Conservation (phyloP, 306 rosid genomes). For the Vigna hirtella region DNA sequence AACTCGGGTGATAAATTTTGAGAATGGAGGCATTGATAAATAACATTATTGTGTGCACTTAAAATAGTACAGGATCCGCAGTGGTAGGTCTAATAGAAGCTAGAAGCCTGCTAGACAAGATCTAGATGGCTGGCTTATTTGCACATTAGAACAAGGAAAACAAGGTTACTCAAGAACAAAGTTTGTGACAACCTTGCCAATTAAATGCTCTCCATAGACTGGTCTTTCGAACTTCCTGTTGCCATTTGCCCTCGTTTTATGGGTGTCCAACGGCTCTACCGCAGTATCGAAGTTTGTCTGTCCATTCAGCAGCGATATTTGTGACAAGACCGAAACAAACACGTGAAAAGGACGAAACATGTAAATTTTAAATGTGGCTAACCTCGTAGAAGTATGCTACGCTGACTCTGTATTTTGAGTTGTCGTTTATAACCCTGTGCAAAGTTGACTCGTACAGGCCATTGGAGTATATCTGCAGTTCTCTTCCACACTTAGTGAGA, state of each 20-base stretch:
- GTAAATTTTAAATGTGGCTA: constrained; percentile 8
- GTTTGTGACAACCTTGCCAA: constrained; percentile 69
- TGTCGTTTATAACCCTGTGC: constrained; percentile 79
- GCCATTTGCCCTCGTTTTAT: constrained; percentile 61
- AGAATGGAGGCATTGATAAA: background rate
- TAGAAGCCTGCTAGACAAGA: background rate
- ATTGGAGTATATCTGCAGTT: constrained; percentile 83
- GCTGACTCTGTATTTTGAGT: constrained; percentile 73
- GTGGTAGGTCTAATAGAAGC: constrained; percentile 6
- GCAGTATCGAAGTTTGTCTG: constrained; percentile 91
- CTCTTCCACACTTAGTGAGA: constrained; percentile 26
- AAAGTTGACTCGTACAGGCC: constrained; percentile 89
- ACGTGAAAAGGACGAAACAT: background rate
- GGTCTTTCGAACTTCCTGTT: constrained; percentile 63
- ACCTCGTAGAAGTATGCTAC: constrained; percentile 92
- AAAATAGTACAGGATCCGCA: background rate
- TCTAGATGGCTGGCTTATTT: constrained; percentile 10
- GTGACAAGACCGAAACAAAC: constrained; percentile 3
- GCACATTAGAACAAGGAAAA: background rate
- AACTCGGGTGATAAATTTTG: background rate
- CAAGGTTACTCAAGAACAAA: constrained; percentile 49
- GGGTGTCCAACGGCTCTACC: constrained; percentile 79
- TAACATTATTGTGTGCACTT: background rate
- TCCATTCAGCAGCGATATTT: constrained; percentile 33
- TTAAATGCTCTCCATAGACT: constrained; percentile 87